These are phyloP conservation scores for Podaxis sp. DNA, from an alignment of 768 basidiomycete species.

Conservation along the genomic window DNA sequence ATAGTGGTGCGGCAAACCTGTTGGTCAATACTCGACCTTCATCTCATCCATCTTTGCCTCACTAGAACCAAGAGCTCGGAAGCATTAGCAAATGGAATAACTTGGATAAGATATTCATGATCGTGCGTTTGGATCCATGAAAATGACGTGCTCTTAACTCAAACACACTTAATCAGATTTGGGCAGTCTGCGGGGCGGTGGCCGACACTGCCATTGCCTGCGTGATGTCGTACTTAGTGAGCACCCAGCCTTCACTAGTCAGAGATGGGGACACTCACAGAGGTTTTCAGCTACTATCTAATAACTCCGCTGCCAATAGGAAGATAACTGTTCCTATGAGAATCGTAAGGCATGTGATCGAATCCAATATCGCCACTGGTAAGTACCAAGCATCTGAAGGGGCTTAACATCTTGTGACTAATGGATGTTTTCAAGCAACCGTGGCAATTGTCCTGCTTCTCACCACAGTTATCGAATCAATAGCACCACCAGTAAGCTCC, in stretches of 20 bases:
- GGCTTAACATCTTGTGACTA: not conserved
- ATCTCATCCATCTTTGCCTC: not conserved
- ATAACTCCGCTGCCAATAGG: not conserved
- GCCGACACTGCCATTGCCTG: not conserved
- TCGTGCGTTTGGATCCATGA: not conserved
- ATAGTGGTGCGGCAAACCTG: not conserved
- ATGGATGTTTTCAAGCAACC: not conserved
- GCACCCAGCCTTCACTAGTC: not conserved
- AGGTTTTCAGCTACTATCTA: not conserved
- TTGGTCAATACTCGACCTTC: not conserved
- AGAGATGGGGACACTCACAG: not conserved
- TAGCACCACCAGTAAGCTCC: constrained; percentile 1
- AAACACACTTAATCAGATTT: not conserved
- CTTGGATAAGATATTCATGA: not conserved
- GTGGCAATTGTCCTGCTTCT: not conserved
- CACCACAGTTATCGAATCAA: not conserved
- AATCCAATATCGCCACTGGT: not conserved
- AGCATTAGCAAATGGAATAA: not conserved
- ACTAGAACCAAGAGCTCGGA: not conserved
- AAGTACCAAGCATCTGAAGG: not conserved
- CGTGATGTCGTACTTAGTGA: constrained; percentile 1
- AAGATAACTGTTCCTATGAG: not conserved
- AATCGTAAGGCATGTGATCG: constrained; percentile 1
- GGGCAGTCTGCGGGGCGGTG: not conserved
- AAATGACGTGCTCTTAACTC: not conserved